phyloP scores from a whole-genome alignment of 768 basidiomycete genomes.

The Amanita muscaria region DNA sequence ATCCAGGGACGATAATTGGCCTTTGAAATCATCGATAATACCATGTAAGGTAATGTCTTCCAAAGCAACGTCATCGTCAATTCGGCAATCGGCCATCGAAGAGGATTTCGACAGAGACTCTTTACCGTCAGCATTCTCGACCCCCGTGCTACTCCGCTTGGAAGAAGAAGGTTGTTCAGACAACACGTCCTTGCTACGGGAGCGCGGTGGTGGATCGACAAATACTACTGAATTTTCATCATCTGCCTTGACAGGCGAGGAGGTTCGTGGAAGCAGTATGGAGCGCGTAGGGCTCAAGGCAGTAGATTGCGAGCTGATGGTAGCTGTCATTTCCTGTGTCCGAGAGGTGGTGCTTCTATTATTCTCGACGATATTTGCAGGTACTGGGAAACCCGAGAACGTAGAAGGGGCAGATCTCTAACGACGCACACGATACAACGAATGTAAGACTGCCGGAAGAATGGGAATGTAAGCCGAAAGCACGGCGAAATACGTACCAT shows the following conservation, averaged over 20 bases:
- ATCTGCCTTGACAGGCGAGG: conserved; percentile 28
- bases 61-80: conserved; percentile 7
- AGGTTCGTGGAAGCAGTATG: conserved; percentile 20
- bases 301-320: background rate
- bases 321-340: background rate
- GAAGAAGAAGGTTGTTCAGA: conserved; percentile 20
- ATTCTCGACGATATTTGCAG: background rate
- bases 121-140: conserved; percentile 54
- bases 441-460: no score
- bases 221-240: conserved; percentile 54
- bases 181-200: conserved; percentile 24
- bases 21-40: conserved; percentile 66
- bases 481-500: background rate
- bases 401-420: background rate
- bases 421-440: background rate
- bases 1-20: conserved; percentile 61
- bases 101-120: conserved; percentile 30
- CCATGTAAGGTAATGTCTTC: conserved; percentile 44
- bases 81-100: conserved; percentile 13
- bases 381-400: background rate
- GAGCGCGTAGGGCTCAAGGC: no score
- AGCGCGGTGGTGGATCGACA: conserved; percentile 37
- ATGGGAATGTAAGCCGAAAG: background rate
- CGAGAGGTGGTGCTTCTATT: background rate
- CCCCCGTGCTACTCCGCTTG: conserved; percentile 68